Evolutionary conservation across 2,329 filamentous ascomycete species (phyloP), one percentile per base, ranked within the genome.

Genomic region (Sporothrix phasma): DNA sequence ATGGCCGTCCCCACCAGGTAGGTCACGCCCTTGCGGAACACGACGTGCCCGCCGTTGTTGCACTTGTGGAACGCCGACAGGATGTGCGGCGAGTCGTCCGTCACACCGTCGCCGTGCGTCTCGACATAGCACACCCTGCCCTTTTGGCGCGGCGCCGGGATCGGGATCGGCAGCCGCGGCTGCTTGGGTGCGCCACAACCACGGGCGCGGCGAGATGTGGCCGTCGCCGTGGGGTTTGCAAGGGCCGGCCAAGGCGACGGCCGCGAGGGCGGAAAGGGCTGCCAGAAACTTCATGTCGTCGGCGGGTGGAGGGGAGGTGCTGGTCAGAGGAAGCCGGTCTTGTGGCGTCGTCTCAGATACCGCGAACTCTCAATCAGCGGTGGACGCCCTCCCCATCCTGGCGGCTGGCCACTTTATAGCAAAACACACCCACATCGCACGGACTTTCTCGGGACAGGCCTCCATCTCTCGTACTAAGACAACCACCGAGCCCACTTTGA

Each of bases 31-130:
- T 77, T 74, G 13, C 77, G 76, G 54, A 87, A 82, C 1, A 84
- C 74, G 1, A 86, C 82, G 67, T 80, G 80, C 2, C 85, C 85
- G 17, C 84, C 84, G 68, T 84, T 76, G 69, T 87, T 87, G 72
- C 85, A 87, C 45, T 77, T 69, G 51, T 84, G 74, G 63, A 87
- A 73, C 0, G 84, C 84, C 1, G 76, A 72, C 8, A 87, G 68
- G 59, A 88, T 81, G 63, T 79, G 77, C 0, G 74, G 68, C 0
- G 74, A 72, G 63, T 76, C 74, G 68, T 71, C 70, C 5, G 71
- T 70, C 39, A 69, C 64, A 26, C 71, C 71, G 41, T 73, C 69
- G 47, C 71, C 82, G 69, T 86, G 82, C 31, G 82, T 81, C 67
- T 84, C 82, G 69, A 84, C 78, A 66, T 85, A 80, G 39, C 81